These are phyloP conservation scores for Scleroderma citrinum DNA, from an alignment of 768 basidiomycete genomes.

Conservation along the genomic window DNA sequence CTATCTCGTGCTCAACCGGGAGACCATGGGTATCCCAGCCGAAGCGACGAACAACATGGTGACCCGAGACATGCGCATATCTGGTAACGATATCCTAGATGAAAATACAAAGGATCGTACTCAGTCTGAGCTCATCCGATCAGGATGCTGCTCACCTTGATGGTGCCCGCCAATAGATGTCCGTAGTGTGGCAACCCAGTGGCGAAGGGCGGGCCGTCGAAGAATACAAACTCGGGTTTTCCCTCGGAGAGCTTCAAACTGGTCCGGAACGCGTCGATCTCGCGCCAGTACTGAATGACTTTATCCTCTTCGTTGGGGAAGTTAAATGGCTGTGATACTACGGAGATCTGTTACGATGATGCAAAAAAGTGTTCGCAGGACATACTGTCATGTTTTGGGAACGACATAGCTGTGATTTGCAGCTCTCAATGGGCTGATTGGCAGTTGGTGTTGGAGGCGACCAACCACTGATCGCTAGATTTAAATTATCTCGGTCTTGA, in stretches of 20 bases:
- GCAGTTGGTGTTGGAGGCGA: not conserved
- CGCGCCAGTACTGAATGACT: conserved; percentile 85
- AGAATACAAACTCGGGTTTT: conserved; percentile 87
- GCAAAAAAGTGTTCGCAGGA: conserved; percentile 5
- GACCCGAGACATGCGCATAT: conserved; percentile 89
- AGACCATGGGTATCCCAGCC: conserved; percentile 99
- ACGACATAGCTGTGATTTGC: conserved; percentile 42
- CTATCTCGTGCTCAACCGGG: conserved; percentile 98
- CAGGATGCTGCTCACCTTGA: conserved; percentile 57
- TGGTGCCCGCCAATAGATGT: conserved; percentile 86
- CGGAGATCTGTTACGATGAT: conserved; percentile 7
- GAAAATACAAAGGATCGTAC: not conserved
- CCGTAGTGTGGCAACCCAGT: conserved; percentile 97
- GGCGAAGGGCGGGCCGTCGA: conserved; percentile 96
- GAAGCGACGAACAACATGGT: conserved; percentile 89
- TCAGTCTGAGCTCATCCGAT: conserved; percentile 5
- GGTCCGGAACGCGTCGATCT: conserved; percentile 97
- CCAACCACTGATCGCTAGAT: not conserved
- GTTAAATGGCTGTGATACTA: conserved; percentile 73
- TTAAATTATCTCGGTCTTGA: not conserved
- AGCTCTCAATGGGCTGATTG: not conserved
- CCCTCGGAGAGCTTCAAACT: conserved; percentile 90
- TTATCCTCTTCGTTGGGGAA: conserved; percentile 89
- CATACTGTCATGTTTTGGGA: conserved; percentile 69
- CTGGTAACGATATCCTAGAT: conserved; percentile 94